phyloP scores from a whole-genome alignment of 2,329 filamentous ascomycete genomes.

The Beauveria scarabaeidicola region DNA sequence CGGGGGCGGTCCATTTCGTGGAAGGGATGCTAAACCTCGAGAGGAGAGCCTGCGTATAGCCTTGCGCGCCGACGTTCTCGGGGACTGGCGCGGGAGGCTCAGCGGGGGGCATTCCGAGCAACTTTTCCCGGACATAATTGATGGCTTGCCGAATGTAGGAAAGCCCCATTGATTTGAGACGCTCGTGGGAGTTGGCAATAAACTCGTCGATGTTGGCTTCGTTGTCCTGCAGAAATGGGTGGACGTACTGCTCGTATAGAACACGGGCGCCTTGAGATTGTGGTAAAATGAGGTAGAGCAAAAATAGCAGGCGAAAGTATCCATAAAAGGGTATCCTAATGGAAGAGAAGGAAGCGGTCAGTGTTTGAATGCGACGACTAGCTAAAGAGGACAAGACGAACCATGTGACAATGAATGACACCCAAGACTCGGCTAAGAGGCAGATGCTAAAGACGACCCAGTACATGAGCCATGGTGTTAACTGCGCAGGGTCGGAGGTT shows the following conservation, averaged over 20 bases:
- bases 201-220: constrained; percentile 84
- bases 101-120: constrained; percentile 66
- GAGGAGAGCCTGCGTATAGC: constrained; percentile 74
- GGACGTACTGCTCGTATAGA: constrained; percentile 76
- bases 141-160: constrained; percentile 64
- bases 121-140: constrained; percentile 62
- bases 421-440: constrained; percentile 77
- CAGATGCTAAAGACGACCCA: constrained; percentile 86
- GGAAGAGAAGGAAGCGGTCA: not conserved
- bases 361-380: not conserved
- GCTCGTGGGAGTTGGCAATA: constrained; percentile 73
- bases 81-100: constrained; percentile 28
- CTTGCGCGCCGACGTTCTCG: constrained; percentile 37
- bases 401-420: constrained; percentile 79
- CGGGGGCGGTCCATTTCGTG: constrained; percentile 46
- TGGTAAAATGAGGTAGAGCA: constrained; percentile 92
- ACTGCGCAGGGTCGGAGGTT: constrained; percentile 76
- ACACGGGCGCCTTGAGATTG: constrained; percentile 88
- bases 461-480: constrained; percentile 99
- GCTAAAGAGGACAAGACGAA: constrained; percentile 24
- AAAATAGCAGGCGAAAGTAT: constrained; percentile 77
- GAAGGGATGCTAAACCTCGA: constrained; percentile 78
- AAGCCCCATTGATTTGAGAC: constrained; percentile 66
- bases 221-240: constrained; percentile 82
- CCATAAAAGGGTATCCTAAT: constrained; percentile 82